Base-by-base conservation (phyloP, 331 rosid species). In the Quercus tomentella region DNA sequence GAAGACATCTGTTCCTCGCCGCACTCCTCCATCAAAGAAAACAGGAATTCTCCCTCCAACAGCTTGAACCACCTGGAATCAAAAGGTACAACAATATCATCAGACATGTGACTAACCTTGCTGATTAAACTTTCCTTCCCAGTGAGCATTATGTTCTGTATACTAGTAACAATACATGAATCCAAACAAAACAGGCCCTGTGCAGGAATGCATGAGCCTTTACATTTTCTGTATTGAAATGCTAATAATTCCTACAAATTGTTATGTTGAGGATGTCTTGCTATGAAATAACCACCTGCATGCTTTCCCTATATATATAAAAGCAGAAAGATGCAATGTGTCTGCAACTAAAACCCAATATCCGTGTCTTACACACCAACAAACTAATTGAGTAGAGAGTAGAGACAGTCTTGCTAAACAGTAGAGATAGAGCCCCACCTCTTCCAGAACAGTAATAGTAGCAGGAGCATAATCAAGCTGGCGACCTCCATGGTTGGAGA, bases 41-140 rank as follows among this genome's bases (percentile, higher is more conserved):
- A 91, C 85, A 6, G 92, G 93, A 74, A 86, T 74, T 82, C 55
- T 85, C 8, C 91, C 88, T 77, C 77, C 83, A n/a, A 89, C 91
- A 75, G 87, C 91, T 56, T 79, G 80, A 70, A 87, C 91, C 37
- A 89, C 93, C 96, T 91, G 85, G 74, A 76, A 56, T 5, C 73
- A 70, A 30, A 72, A n/a, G 66, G 11, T 52, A 15, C 54, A n/a
- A 6, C 61, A 21, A 56, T 73, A 23, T 51, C 18, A 23, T 73
- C 14, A 52, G 45, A 41, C 45, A 41, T 41, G 45, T 41, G 12
- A 41, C 45, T 41, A 41, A 41, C 12, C 45, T 31, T 17, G 3
- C 49, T 63, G 70, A 28, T 28, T 28, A n/a, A 16, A 63, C n/a
- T 15, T 12, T 35, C 11, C 70, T 26, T 63, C 41, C 22, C 62